Conservation (phyloP, 2,329 filamentous ascomycete species). For the Metarhizium robertsii region DNA sequence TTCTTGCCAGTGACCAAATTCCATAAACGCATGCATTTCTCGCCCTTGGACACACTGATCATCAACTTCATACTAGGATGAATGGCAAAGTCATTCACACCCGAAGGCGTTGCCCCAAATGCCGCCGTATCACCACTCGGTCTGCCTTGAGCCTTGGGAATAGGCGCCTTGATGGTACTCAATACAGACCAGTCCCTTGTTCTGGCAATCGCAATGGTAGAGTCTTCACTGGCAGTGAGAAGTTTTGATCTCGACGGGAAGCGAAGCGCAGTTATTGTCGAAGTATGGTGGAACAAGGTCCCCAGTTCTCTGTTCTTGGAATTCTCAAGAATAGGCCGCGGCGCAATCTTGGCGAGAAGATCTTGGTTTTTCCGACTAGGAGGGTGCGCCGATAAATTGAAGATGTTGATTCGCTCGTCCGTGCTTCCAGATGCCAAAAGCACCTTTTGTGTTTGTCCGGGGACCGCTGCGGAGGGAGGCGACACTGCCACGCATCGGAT, state of each 20-base stretch:
- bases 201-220: conserved; percentile 77
- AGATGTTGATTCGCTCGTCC: conserved; percentile 92
- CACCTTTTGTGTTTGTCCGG: conserved; percentile 65
- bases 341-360: conserved; percentile 56
- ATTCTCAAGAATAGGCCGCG: conserved; percentile 72
- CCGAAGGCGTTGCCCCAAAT: conserved; percentile 70
- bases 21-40: conserved; percentile 89
- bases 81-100: conserved; percentile 89
- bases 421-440: conserved; percentile 86
- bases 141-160: conserved; percentile 68
- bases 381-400: conserved; percentile 69
- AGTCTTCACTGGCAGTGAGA: conserved; percentile 81
- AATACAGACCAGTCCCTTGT: conserved; percentile 85
- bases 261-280: conserved; percentile 66
- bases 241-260: conserved; percentile 86
- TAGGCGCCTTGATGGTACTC: conserved; percentile 79
- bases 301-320: conserved; percentile 81
- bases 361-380: conserved; percentile 47
- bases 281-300: conserved; percentile 75
- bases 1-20: conserved; percentile 95
- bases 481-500: conserved; percentile 86
- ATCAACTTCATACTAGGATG: conserved; percentile 96
- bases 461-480: conserved; percentile 53
- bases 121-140: conserved; percentile 87
- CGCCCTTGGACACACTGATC: conserved; percentile 83